These are phyloP conservation scores for Epicoccum nigrum DNA, from an alignment of 2,329 filamentous ascomycete species.

Conservation along the genomic window DNA sequence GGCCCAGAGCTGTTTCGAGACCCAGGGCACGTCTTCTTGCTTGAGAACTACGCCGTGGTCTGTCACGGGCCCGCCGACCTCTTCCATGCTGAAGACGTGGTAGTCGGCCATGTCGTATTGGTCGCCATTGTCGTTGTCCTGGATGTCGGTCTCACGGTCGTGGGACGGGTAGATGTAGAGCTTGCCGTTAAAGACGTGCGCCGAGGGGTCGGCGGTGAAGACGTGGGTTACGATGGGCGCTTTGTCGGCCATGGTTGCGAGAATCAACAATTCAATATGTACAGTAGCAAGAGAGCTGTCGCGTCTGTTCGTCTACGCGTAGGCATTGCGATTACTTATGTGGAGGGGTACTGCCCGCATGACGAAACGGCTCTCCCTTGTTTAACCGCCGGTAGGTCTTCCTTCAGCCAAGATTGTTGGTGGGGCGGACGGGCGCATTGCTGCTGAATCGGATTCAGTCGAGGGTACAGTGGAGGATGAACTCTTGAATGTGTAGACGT, in stretches of 20 bases:
- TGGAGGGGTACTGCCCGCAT: constrained; percentile 35
- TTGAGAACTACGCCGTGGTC: constrained; percentile 76
- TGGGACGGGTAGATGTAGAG: constrained; percentile 84
- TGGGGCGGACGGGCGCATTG: constrained; percentile 24
- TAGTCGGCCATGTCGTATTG: constrained; percentile 87
- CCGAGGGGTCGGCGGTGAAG: constrained; percentile 81
- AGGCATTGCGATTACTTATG: constrained; percentile 32
- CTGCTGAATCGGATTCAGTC: constrained; percentile 23
- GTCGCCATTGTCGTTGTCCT: constrained; percentile 83
- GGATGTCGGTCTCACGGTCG: constrained; percentile 75
- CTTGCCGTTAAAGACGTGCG: constrained; percentile 76
- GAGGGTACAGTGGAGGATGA: constrained; percentile 15
- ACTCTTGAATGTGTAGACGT: constrained; percentile 19
- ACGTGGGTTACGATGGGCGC: constrained; percentile 73
- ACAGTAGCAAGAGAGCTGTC: constrained; percentile 1
- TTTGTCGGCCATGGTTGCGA: constrained; percentile 47
- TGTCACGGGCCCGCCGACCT: constrained; percentile 63
- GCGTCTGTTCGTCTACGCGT: constrained; percentile 11
- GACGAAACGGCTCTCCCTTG: constrained; percentile 25
- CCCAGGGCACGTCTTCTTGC: constrained; percentile 74
- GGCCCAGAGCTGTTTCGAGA: constrained; percentile 79
- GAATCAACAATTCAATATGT: background rate
- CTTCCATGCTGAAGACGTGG: constrained; percentile 73
- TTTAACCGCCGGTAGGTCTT: constrained; percentile 44
- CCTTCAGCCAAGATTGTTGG: constrained; percentile 17